phyloP scores from a whole-genome alignment of 768 basidiomycete species.

The Piloderma croceum region DNA sequence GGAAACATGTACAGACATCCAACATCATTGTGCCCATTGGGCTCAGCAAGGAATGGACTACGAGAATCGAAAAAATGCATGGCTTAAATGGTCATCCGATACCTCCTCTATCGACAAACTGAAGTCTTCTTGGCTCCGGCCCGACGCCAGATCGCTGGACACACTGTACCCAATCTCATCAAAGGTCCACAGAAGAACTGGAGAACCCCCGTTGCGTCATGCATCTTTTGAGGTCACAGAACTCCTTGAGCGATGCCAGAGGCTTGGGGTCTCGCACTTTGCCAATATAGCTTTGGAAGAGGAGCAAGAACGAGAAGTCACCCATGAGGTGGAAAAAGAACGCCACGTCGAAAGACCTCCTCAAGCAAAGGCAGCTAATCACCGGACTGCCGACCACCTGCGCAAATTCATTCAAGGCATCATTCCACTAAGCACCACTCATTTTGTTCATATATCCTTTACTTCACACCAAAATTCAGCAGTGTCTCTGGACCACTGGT shows the following conservation, averaged over 20 bases:
- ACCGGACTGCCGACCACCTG: too few relatives aligned
- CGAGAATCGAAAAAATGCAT: constrained; percentile 3
- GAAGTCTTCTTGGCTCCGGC: not conserved
- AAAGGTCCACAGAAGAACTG: not conserved
- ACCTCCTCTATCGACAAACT: not conserved
- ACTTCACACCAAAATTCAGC: too few relatives aligned
- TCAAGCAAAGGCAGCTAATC: too few relatives aligned
- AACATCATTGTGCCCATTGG: constrained; percentile 21
- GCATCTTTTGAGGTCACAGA: not conserved
- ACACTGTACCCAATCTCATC: not conserved
- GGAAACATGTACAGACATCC: constrained; percentile 28
- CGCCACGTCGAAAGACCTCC: too few relatives aligned
- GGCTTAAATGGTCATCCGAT: not conserved
- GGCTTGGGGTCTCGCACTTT: not conserved
- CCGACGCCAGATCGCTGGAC: not conserved
- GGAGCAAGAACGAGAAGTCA: constrained; percentile 14
- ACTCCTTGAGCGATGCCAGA: not conserved
- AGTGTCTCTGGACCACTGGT: too few relatives aligned
- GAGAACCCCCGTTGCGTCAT: too few relatives aligned
- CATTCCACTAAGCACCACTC: too few relatives aligned
- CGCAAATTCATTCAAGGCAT: too few relatives aligned
- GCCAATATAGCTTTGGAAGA: constrained; percentile 6
- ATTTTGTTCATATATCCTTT: too few relatives aligned
- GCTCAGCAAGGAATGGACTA: constrained; percentile 16
- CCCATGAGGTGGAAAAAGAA: constrained; percentile 11